phyloP scores from a whole-genome alignment of 1,284 basidiomycete genomes.

The Fistulinella staudtii region DNA sequence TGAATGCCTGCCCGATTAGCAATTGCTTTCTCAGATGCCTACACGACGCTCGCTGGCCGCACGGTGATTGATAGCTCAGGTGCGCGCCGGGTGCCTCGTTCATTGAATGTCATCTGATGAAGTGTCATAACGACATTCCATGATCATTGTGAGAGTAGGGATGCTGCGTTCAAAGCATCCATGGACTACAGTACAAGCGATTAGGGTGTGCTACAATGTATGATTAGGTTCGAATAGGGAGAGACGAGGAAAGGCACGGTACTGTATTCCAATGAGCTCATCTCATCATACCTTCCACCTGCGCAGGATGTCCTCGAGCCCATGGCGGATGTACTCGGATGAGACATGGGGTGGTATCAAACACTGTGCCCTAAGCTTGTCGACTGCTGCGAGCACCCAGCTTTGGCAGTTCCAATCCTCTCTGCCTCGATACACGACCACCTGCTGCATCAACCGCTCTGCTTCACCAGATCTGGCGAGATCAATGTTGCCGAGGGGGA shows the following conservation, averaged over 20 bases:
- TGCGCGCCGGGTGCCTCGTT: no score
- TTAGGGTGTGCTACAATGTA: constrained; percentile 3
- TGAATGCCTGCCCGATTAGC: no score
- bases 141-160: no score
- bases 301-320: constrained; percentile 26
- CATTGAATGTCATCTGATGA: no score
- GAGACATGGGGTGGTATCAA: constrained; percentile 19
- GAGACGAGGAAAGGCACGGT: not conserved
- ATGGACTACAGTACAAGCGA: not conserved
- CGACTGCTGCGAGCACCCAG: constrained; percentile 29
- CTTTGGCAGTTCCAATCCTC: constrained; percentile 34
- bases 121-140: no score
- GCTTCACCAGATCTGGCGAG: constrained; percentile 10
- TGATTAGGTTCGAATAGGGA: constrained; percentile 5
- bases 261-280: not conserved
- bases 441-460: constrained; percentile 23
- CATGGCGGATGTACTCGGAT: constrained; percentile 18
- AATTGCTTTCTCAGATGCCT: no score
- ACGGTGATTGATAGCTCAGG: no score
- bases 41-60: no score
- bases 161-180: not conserved
- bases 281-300: constrained; percentile 25
- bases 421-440: constrained; percentile 21
- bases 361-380: constrained; percentile 18
- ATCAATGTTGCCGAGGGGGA: constrained; percentile 23